Base-by-base conservation (phyloP, 2,329 filamentous ascomycete species). In the Penicillium sp. region DNA sequence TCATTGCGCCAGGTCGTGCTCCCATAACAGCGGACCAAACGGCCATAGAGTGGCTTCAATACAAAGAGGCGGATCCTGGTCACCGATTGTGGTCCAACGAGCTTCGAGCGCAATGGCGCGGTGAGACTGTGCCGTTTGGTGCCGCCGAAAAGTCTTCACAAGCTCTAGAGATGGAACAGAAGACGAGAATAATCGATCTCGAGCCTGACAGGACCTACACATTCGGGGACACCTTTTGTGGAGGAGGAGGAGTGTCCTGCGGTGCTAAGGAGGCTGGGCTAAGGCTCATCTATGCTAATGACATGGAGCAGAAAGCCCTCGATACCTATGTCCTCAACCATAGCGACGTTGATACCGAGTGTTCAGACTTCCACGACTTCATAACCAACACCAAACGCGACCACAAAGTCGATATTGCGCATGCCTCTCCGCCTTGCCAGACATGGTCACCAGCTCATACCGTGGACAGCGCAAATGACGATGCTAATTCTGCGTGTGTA, bases 341-440 rank as follows among this genome's bases (percentile, higher is more conserved):
- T 57, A 74, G 75, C 0, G 50, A 56, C 4, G 67, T 64, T 0
- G 49, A 65, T 2, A 64, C 66, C 5, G 67, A 77, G 0, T 72
- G 77, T 0, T 66, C 70, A 0, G 68, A 76, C 0, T 74, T 88
- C 0, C 79, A 81, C 43, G 62, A 78, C 5, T 73, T 78, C 24
- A 54, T 77, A 4, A 70, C 69, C 0, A 69, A 69, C 8, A 61
- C 3, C 22, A 56, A 0, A 60, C 72, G 0, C 66, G 70, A 2
- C 58, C 79, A 8, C 75, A 76, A 27, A 4, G 82, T 87, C 0
- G 89, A 94, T 60, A 75, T 93, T 1, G 73, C 90, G 0, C 90
- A 95, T 59, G 72, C 92, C 0, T 91, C 88, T 0, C 89, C 89
- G 0, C 90, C 90, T 0, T 95, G 91, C 52, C 89, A 93, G 61